phyloP scores from a whole-genome alignment of 495 filamentous ascomycete species.

The Penicillium egyptiacum region DNA sequence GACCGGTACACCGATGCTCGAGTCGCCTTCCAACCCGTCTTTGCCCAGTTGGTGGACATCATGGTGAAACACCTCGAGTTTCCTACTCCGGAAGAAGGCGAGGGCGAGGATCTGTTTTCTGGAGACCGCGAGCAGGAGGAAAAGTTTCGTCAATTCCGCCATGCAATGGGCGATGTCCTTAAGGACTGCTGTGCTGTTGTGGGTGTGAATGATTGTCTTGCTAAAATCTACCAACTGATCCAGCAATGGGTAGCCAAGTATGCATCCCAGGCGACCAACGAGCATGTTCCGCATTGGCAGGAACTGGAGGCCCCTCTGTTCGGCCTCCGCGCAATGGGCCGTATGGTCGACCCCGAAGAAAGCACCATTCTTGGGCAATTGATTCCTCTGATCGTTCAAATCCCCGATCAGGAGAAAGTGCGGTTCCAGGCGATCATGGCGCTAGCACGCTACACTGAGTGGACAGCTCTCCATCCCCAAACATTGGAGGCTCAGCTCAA shows the following conservation, averaged over 20 bases:
- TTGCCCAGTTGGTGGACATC: constrained; percentile 84
- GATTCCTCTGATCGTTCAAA: constrained; percentile 88
- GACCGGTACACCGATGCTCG: constrained; percentile 86
- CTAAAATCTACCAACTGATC: constrained; percentile 80
- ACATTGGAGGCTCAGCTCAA: constrained; percentile 88
- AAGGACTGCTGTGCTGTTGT: constrained; percentile 98
- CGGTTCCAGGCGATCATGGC: constrained; percentile 98
- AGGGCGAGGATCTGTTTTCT: constrained; percentile 79
- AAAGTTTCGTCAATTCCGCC: constrained; percentile 94
- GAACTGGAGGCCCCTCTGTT: constrained; percentile 94
- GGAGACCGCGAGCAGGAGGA: constrained; percentile 95
- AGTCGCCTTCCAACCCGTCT: constrained; percentile 71
- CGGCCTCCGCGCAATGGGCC: constrained; percentile 92
- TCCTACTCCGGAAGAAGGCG: constrained; percentile 72
- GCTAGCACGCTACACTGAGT: constrained; percentile 93
- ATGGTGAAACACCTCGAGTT: constrained; percentile 91
- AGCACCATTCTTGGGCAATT: constrained; percentile 81
- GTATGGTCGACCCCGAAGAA: constrained; percentile 91
- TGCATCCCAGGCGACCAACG: constrained; percentile 65
- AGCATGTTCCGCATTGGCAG: constrained; percentile 94
- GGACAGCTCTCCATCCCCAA: constrained; percentile 92
- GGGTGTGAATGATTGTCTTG: constrained; percentile 83
- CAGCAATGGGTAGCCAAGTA: constrained; percentile 84
- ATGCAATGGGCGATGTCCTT: constrained; percentile 95
- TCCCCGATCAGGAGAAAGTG: constrained; percentile 93